Evolutionary conservation across 2,329 filamentous ascomycete species (phyloP).

Genomic region (Apiospora sp.): DNA sequence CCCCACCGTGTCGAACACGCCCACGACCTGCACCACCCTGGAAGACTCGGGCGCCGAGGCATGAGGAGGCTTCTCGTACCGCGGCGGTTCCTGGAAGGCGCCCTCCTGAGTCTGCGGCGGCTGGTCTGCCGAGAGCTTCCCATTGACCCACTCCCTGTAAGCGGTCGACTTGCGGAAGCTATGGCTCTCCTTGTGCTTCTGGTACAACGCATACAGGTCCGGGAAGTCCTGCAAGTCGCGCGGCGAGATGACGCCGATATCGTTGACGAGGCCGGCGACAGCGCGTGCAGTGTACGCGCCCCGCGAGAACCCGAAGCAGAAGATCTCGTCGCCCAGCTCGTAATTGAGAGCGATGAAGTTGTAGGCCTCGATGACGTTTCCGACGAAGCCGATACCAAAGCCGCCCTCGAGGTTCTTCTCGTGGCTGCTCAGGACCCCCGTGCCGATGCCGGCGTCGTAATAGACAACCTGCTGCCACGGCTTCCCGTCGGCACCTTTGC

Average conservation of each 20-base stretch:
- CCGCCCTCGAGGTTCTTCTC: slow-evolving; percentile 32
- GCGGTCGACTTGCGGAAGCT: slow-evolving; percentile 25
- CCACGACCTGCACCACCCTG: slow-evolving; percentile 38
- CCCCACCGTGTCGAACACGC: slow-evolving; percentile 45
- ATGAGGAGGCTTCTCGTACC: slow-evolving; percentile 25
- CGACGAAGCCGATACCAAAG: slow-evolving; percentile 28
- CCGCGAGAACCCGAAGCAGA: slow-evolving; percentile 49
- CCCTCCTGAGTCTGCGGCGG: not conserved
- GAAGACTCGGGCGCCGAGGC: slow-evolving; percentile 24
- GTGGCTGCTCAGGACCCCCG: slow-evolving; percentile 48
- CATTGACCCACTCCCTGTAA: slow-evolving; percentile 28
- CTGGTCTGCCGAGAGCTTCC: slow-evolving; percentile 22
- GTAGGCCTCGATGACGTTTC: slow-evolving; percentile 43
- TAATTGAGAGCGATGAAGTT: slow-evolving; percentile 50
- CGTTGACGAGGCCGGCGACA: slow-evolving; percentile 46
- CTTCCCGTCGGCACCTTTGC: slow-evolving; percentile 46
- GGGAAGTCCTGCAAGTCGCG: slow-evolving; percentile 32
- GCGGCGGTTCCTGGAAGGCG: slow-evolving; percentile 12
- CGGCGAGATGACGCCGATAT: slow-evolving; percentile 34
- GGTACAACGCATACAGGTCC: slow-evolving; percentile 26
- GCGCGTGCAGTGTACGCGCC: slow-evolving; percentile 51
- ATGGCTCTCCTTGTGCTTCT: slow-evolving; percentile 28
- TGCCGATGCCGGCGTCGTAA: slow-evolving; percentile 43
- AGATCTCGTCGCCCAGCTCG: slow-evolving; percentile 45
- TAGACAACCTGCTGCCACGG: slow-evolving; percentile 36